These are phyloP conservation scores for Arthrobotrys entomopaga DNA, from an alignment of 2,329 filamentous ascomycete species.

Conservation along the genomic window DNA sequence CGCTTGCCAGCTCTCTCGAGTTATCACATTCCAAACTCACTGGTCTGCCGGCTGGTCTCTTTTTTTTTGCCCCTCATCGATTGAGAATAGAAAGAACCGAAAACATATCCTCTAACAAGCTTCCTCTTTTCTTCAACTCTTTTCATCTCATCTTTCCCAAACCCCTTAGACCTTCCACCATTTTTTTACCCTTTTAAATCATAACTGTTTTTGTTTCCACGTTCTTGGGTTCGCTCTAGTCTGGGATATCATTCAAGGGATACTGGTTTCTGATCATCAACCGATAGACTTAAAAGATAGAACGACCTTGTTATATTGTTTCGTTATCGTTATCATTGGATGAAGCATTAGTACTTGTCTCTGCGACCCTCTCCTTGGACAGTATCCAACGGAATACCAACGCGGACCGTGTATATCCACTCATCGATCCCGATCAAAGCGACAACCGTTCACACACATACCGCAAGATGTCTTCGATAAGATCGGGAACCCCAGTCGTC, in stretches of 20 bases:
- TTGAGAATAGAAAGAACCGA: background rate
- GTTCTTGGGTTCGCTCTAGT: constrained; percentile 41
- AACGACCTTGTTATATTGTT: constrained; percentile 5
- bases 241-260: constrained; percentile 48
- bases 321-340: constrained; percentile 39
- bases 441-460: constrained; percentile 5
- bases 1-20: constrained; percentile 18
- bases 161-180: constrained; percentile 22
- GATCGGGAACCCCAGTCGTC: constrained; percentile 44
- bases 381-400: constrained; percentile 26
- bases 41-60: constrained; percentile 45
- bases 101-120: constrained; percentile 34
- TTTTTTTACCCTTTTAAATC: constrained; percentile 2
- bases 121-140: constrained; percentile 30
- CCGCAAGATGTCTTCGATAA: constrained; percentile 46
- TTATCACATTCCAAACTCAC: constrained; percentile 48
- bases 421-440: background rate
- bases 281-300: constrained; percentile 28
- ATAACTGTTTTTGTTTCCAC: constrained; percentile 15
- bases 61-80: constrained; percentile 48
- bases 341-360: constrained; percentile 39
- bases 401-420: constrained; percentile 13
- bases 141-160: constrained; percentile 47
- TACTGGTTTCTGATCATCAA: constrained; percentile 40
- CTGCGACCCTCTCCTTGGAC: constrained; percentile 32